Conservation (phyloP, 2,329 filamentous ascomycete genomes). For the Aspergillus alliaceus region DNA sequence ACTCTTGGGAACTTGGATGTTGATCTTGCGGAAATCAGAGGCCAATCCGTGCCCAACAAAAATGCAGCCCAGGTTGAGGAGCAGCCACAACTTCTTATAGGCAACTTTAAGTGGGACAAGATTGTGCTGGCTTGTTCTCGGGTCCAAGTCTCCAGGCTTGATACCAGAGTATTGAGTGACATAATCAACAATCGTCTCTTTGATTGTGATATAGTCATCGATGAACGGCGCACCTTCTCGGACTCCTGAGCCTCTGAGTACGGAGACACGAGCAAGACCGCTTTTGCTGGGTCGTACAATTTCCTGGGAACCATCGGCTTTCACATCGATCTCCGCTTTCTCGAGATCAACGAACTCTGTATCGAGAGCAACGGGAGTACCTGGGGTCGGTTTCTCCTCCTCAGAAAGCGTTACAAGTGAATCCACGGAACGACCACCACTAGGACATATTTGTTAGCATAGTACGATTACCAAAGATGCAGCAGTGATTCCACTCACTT, state of each 20-base stretch:
- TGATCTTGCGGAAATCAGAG: constrained; percentile 96
- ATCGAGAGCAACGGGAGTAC: constrained; percentile 83
- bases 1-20: constrained; percentile 86
- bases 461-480: not conserved
- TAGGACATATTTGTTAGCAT: constrained; percentile 17
- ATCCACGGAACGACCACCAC: constrained; percentile 39
- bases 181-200: constrained; percentile 91
- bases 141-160: constrained; percentile 78
- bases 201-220: constrained; percentile 93
- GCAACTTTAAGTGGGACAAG: constrained; percentile 84
- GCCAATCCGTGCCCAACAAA: constrained; percentile 93
- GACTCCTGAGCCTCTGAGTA: constrained; percentile 75
- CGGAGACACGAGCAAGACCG: constrained; percentile 88
- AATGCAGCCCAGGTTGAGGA: constrained; percentile 88
- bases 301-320: constrained; percentile 87
- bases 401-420: constrained; percentile 38
- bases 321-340: constrained; percentile 93
- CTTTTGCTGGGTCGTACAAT: constrained; percentile 89
- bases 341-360: constrained; percentile 95
- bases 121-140: constrained; percentile 73
- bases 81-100: constrained; percentile 97
- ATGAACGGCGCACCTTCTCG: constrained; percentile 85
- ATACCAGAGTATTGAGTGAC: constrained; percentile 94
- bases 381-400: constrained; percentile 67
- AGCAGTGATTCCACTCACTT: constrained; percentile 36